phyloP scores from a whole-genome alignment of 2,329 filamentous ascomycete genomes.

The Aspergillus persii region DNA sequence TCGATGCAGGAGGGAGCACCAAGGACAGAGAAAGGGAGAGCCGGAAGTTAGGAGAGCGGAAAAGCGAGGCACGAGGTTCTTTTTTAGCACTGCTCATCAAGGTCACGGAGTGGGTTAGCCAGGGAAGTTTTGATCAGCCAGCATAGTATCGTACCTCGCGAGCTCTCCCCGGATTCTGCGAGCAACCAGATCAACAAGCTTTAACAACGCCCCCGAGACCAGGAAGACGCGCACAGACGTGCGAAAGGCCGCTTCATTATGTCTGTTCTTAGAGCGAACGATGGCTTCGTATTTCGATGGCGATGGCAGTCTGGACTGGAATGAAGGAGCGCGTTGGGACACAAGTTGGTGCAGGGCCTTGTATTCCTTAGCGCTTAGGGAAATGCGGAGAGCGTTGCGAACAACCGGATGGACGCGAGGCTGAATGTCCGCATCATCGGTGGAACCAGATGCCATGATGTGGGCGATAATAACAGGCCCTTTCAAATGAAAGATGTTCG shows the following conservation, averaged over 20 bases:
- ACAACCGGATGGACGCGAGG: slow-evolving; percentile 64
- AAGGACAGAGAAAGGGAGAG: slow-evolving; percentile 79
- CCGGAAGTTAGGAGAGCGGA: slow-evolving; percentile 66
- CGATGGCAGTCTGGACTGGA: slow-evolving; percentile 54
- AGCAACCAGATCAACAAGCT: slow-evolving; percentile 57
- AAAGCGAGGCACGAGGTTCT: slow-evolving; percentile 39
- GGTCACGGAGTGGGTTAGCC: background rate
- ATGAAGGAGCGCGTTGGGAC: slow-evolving; percentile 64
- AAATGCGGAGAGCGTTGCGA: slow-evolving; percentile 83
- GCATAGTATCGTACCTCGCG: slow-evolving; percentile 12
- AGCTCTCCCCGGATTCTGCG: slow-evolving; percentile 20
- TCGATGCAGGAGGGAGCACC: slow-evolving; percentile 82
- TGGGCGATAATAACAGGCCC: background rate
- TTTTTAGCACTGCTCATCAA: slow-evolving; percentile 24
- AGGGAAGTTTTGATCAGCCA: background rate
- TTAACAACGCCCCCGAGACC: slow-evolving; percentile 61
- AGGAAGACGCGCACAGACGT: slow-evolving; percentile 70
- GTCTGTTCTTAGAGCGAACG: slow-evolving; percentile 57
- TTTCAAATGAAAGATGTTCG: background rate
- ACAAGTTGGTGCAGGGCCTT: slow-evolving; percentile 79
- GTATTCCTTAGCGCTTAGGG: slow-evolving; percentile 79
- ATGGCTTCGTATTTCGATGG: slow-evolving; percentile 54
- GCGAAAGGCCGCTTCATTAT: slow-evolving; percentile 67
- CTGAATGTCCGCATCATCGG: slow-evolving; percentile 46
- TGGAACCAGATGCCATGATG: slow-evolving; percentile 24